These are phyloP conservation scores for Fusarium buharicum DNA, from an alignment of 2,329 filamentous ascomycete species.

Conservation along the genomic window DNA sequence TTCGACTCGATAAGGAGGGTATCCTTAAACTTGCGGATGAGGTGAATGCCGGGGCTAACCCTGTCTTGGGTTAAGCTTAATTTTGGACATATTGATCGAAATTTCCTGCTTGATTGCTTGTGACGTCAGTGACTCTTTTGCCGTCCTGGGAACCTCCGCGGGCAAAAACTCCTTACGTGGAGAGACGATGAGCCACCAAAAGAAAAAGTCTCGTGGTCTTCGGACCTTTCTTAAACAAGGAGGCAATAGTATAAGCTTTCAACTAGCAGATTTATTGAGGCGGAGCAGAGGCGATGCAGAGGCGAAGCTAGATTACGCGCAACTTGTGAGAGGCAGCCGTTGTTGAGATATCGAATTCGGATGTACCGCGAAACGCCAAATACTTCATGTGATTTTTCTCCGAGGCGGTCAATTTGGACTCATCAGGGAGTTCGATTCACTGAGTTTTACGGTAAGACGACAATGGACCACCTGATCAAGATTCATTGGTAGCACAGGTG, in stretches of 20 bases:
- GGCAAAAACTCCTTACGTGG: neutral
- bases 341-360: neutral
- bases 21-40: neutral
- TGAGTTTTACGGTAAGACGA: neutral
- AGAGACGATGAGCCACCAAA: neutral
- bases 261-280: slow-evolving; percentile 10
- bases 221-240: slow-evolving; percentile 6
- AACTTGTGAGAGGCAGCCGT: neutral
- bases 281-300: slow-evolving; percentile 11
- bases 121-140: slow-evolving; percentile 10
- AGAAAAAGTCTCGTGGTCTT: neutral
- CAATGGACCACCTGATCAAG: neutral
- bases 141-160: neutral
- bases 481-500: neutral
- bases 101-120: neutral
- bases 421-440: neutral
- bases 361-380: neutral
- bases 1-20: slow-evolving; percentile 13
- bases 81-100: neutral
- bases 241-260: slow-evolving; percentile 3
- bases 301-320: neutral
- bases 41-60: slow-evolving; percentile 1
- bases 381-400: neutral
- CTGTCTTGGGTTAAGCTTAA: slow-evolving; percentile 19
- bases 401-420: neutral